Conservation (phyloP, 345 rosid species). For the Rhodamnia argentea region DNA sequence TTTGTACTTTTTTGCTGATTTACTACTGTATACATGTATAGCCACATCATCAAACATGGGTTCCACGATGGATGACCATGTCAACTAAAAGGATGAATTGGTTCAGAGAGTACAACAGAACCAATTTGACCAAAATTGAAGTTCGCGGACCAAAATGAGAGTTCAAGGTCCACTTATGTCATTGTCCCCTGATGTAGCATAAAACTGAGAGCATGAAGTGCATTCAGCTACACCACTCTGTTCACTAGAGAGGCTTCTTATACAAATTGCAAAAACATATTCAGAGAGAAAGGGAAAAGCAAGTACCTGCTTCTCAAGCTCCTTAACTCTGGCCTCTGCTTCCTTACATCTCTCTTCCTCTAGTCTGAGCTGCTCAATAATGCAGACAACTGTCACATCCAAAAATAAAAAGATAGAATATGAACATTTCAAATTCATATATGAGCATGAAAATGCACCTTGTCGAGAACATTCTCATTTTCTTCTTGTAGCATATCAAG, state of each 20-base stretch:
- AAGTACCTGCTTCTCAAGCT: constrained; percentile 94
- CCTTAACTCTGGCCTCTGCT: constrained; percentile 86
- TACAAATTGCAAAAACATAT: background rate
- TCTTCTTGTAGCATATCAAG: constrained; percentile 93
- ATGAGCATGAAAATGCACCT: constrained; percentile 23
- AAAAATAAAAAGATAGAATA: background rate
- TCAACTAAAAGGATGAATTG: background rate
- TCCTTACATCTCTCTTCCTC: constrained; percentile 88
- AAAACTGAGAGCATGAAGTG: background rate
- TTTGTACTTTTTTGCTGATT: background rate
- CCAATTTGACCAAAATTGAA: background rate
- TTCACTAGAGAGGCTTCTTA: background rate
- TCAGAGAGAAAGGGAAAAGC: background rate
- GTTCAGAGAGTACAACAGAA: background rate
- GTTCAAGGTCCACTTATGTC: background rate
- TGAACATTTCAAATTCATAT: background rate
- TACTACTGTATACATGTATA: background rate
- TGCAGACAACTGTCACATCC: constrained; percentile 2
- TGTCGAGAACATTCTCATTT: constrained; percentile 57
- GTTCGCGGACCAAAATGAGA: background rate
- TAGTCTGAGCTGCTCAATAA: constrained; percentile 56
- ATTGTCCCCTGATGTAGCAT: background rate
- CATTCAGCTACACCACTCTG: background rate
- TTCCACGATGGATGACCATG: background rate
- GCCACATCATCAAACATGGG: background rate